Base-by-base conservation (phyloP, 352 stramenopile genomes). In the Globisporangium spinosum region DNA sequence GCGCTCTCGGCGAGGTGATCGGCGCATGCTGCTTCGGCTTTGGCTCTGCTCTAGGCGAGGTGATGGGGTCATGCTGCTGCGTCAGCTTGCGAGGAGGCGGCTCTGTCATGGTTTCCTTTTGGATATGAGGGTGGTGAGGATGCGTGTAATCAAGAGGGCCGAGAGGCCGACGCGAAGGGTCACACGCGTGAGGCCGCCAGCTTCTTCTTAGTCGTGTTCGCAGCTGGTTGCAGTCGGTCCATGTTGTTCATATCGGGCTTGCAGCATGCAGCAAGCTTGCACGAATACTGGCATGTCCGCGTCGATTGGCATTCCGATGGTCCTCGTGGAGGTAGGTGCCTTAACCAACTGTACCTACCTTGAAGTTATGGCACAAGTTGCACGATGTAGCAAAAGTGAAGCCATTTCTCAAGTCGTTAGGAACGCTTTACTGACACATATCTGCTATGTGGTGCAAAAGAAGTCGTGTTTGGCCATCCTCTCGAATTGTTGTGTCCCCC, bases 11-110 rank as follows among this genome's bases (percentile, higher is more conserved):
- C 55, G 67, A 13, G 58, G 62, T 10, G 25, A 58, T 20, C 40
- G 58, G 1, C 72, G 62, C 9, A 64, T 74, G 1, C 35, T 49
- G 32, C 32, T 62, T 29, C 20, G 10, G 32, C 10, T 49, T 40
- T 17, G 12, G 10, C 38, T 17, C 10, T 4, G 12, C 38, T 45
- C 38, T 17, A 17, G 12, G 38, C 38, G 12, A 45, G 10, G 38
- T 20, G 12, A 45, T 12, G 2, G 12, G 2, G 5, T 45, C 38
- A 45, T 45, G 38, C 12, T 45, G 38, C 12, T 45, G 29, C 29
- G 29, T 45, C 10, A 17, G 12, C 12, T 45, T 12, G 38, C 12
- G 38, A 6, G 38, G 38, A 3, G 38, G 38, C 38, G 38, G 12
- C 12, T 45, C 38, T 17, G 38, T 17, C 38, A 20, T 45, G 12